phyloP scores from a whole-genome alignment of 1,284 basidiomycete genomes.

The Heterobasidion irregulare region DNA sequence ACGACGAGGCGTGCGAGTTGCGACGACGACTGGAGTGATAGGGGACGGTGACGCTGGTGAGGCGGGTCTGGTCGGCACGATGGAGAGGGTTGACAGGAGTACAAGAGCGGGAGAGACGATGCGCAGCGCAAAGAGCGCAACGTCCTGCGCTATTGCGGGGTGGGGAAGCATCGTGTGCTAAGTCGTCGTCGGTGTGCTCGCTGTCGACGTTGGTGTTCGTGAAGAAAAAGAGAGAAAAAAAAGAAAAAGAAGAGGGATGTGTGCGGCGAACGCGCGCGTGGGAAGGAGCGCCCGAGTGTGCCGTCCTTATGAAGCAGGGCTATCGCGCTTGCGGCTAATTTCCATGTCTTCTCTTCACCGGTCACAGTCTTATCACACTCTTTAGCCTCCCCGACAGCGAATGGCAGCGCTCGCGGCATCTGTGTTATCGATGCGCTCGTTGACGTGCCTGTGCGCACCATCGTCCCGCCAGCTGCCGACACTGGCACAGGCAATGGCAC shows the following conservation, averaged over 20 bases:
- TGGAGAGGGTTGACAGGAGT: constrained; percentile 48
- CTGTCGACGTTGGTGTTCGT: constrained; percentile 7
- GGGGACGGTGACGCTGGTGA: constrained; percentile 44
- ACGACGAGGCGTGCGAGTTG: constrained; percentile 61
- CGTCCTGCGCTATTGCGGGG: constrained; percentile 1
- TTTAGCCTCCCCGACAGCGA: background rate
- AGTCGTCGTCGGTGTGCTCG: constrained; percentile 4
- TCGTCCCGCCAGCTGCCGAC: background rate
- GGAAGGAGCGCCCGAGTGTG: background rate
- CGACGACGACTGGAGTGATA: constrained; percentile 70
- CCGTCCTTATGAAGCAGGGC: background rate
- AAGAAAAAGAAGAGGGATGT: constrained; percentile 7
- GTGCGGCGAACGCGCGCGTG: constrained; percentile 1
- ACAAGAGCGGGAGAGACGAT: constrained; percentile 58
- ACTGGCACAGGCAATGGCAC: background rate
- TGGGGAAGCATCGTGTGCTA: background rate
- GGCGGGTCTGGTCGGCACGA: constrained; percentile 42
- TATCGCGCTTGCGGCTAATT: background rate
- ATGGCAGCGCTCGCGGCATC: background rate
- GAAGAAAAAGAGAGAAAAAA: constrained; percentile 6
- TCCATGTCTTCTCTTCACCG: background rate
- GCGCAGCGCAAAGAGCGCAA: constrained; percentile 48
- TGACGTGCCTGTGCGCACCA: background rate
- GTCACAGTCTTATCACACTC: background rate
- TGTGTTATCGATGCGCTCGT: background rate